Conservation (phyloP, 2,329 filamentous ascomycete genomes). For the Pseudogymnoascus sp. region DNA sequence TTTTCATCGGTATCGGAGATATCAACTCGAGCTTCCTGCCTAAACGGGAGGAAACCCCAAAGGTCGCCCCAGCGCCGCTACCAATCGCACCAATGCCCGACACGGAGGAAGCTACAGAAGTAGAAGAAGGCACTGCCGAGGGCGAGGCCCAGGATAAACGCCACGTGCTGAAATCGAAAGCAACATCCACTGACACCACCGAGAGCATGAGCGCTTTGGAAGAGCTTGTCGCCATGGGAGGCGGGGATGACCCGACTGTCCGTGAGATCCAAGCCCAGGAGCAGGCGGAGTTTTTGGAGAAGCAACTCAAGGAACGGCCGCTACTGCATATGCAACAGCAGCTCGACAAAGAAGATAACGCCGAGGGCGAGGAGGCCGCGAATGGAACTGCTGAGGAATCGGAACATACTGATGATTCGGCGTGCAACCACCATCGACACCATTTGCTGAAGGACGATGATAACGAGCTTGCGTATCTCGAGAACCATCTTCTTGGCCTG, state of each 20-base stretch:
- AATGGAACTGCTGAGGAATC: slow-evolving; percentile 25
- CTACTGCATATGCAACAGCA: slow-evolving; percentile 87
- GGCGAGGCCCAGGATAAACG: not conserved
- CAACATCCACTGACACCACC: slow-evolving; percentile 8
- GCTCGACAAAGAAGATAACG: slow-evolving; percentile 75
- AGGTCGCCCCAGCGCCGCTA: slow-evolving; percentile 19
- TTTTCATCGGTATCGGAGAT: slow-evolving; percentile 96
- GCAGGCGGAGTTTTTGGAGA: slow-evolving; percentile 79
- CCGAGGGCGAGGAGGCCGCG: slow-evolving; percentile 33
- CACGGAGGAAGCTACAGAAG: not conserved
- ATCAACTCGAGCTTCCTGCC: slow-evolving; percentile 97
- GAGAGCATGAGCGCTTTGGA: slow-evolving; percentile 45
- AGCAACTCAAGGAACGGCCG: slow-evolving; percentile 81
- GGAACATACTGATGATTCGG: slow-evolving; percentile 30
- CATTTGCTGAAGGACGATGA: slow-evolving; percentile 84
- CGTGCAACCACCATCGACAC: slow-evolving; percentile 42
- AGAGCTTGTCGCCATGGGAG: slow-evolving; percentile 67
- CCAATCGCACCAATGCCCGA: slow-evolving; percentile 14
- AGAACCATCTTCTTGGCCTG: slow-evolving; percentile 64
- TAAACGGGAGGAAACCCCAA: slow-evolving; percentile 52
- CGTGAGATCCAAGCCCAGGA: slow-evolving; percentile 71
- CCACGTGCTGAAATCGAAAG: not conserved
- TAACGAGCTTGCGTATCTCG: slow-evolving; percentile 66
- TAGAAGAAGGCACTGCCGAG: not conserved
- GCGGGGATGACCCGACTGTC: slow-evolving; percentile 56